These are phyloP conservation scores for Sporisorium graminicola DNA, from an alignment of 1,284 basidiomycete genomes.

Conservation along the genomic window DNA sequence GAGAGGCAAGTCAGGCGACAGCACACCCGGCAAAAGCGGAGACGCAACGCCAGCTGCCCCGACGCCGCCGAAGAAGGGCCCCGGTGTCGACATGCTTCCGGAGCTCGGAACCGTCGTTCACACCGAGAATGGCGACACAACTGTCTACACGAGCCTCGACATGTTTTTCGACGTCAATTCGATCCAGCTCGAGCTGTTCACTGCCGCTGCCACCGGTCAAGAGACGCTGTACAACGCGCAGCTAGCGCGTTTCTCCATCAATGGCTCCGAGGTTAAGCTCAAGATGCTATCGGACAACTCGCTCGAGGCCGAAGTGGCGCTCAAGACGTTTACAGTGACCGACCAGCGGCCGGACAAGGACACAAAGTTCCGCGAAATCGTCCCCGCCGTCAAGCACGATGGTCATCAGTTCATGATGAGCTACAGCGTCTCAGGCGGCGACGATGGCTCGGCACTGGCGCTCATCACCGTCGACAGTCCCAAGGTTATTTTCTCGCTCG, in stretches of 20 bases:
- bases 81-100: conserved; percentile 72
- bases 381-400: conserved; percentile 88
- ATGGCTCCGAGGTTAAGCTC: conserved; percentile 81
- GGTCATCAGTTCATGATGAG: conserved; percentile 95
- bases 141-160: conserved; percentile 75
- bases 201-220: conserved; percentile 76
- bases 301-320: conserved; percentile 85
- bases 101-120: conserved; percentile 71
- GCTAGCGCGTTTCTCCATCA: conserved; percentile 87
- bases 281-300: conserved; percentile 88
- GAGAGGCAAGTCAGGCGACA: conserved; percentile 9
- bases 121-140: conserved; percentile 43
- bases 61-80: conserved; percentile 32
- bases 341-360: conserved; percentile 83
- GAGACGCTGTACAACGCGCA: conserved; percentile 81
- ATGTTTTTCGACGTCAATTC: conserved; percentile 80
- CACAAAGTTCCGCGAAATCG: conserved; percentile 92
- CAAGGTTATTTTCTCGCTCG: conserved; percentile 90
- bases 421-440: conserved; percentile 79
- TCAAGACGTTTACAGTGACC: conserved; percentile 90
- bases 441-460: conserved; percentile 77
- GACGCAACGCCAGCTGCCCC: conserved; percentile 7
- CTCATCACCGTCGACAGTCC: conserved; percentile 93
- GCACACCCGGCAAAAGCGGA: conserved; percentile 20
- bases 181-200: conserved; percentile 93